These are phyloP conservation scores for Salix brachista DNA, from an alignment of 345 rosid species.

Conservation along the genomic window DNA sequence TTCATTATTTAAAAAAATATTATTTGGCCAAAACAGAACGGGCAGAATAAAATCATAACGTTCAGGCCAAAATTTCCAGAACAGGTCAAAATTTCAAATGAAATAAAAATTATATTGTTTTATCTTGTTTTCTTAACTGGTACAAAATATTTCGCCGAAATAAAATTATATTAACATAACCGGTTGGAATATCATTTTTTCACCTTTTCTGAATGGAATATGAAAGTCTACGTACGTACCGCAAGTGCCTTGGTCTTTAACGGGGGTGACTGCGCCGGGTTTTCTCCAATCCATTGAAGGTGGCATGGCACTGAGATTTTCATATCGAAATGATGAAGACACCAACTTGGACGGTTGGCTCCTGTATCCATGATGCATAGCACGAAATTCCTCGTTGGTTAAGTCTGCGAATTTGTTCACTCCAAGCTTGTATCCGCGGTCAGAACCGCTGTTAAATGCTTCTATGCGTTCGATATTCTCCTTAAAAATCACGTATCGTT, in stretches of 20 bases:
- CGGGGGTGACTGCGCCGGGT: constrained; percentile 35
- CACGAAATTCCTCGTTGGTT: constrained; percentile 33
- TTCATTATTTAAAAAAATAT: too few species aligned
- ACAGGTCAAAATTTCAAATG: rapidly evolving
- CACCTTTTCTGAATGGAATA: too few species aligned
- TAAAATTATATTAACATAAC: too few species aligned
- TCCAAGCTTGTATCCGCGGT: constrained; percentile 23
- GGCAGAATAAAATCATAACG: rapidly evolving
- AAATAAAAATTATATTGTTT: too few species aligned
- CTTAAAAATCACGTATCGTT: constrained; percentile 21
- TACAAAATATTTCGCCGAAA: too few species aligned
- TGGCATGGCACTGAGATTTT: constrained; percentile 23
- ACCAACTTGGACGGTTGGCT: not conserved
- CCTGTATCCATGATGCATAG: constrained; percentile 24
- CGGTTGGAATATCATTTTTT: too few species aligned
- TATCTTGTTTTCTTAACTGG: too few species aligned
- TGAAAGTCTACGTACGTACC: constrained; percentile 34
- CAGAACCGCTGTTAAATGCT: constrained; percentile 9
- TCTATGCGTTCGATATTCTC: constrained; percentile 22
- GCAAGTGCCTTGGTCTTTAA: constrained; percentile 43
- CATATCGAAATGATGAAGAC: constrained; percentile 16
- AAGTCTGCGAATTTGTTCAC: constrained; percentile 36
- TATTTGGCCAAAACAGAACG: too few species aligned
- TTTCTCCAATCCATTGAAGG: constrained; percentile 38
- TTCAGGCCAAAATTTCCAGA: rapidly evolving